phyloP scores from a whole-genome alignment of 164 flowering plant genomes.

The Liquidambar formosana region DNA sequence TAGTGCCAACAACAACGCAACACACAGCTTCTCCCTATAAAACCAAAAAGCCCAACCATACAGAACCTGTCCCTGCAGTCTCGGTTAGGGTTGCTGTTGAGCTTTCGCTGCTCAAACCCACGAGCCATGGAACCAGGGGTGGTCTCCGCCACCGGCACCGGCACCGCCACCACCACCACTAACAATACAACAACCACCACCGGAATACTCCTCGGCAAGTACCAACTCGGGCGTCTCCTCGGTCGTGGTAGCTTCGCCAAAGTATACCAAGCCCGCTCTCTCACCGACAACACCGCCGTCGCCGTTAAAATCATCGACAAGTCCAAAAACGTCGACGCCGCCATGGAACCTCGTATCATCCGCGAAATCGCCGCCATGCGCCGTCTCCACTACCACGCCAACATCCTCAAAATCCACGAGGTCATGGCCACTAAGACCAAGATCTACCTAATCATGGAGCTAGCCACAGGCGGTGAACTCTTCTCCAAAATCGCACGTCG shows the following conservation, averaged over 20 bases:
- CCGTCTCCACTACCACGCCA: conserved; percentile 58
- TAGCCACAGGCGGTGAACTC: conserved; percentile 72
- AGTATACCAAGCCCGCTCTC: conserved; percentile 50
- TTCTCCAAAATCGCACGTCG: conserved; percentile 40
- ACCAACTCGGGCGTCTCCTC: conserved; percentile 51
- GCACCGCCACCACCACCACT: conserved; percentile 7
- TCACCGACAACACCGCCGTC: conserved; percentile 32
- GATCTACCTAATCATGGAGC: conserved; percentile 74
- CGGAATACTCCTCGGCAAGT: conserved; percentile 40
- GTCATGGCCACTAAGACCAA: conserved; percentile 74
- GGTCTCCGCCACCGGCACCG: neutral
- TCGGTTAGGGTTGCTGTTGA: neutral
- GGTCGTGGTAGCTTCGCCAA: conserved; percentile 82
- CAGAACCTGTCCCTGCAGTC: neutral
- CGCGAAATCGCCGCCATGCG: conserved; percentile 69
- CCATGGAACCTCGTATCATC: conserved; percentile 50
- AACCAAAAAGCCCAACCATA: neutral
- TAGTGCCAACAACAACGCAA: neutral
- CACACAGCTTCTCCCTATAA: neutral
- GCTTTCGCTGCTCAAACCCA: neutral
- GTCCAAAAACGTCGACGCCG: conserved; percentile 23
- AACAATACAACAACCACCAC: neutral
- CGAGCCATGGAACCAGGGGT: neutral
- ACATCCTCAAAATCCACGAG: conserved; percentile 64
- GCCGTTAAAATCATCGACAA: conserved; percentile 73